Evolutionary conservation across 2,329 filamentous ascomycete species (phyloP).

Genomic region (Penicillium brasilianum): DNA sequence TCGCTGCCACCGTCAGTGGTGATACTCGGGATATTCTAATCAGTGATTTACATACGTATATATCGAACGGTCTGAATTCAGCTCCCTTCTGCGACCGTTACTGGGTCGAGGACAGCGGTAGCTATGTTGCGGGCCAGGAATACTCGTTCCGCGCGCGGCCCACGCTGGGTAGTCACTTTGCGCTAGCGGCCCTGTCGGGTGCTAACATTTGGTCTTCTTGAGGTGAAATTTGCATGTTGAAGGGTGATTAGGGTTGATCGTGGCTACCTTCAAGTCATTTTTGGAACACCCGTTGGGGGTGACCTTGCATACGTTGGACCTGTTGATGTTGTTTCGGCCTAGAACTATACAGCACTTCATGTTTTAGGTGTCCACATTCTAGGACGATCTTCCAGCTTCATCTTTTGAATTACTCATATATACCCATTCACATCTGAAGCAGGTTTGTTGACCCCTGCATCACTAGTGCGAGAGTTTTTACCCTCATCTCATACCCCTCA

Average conservation of each 20-base stretch:
- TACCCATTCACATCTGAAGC: neutral
- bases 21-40: constrained; percentile 35
- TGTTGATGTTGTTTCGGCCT: neutral
- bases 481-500: neutral
- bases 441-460: neutral
- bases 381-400: neutral
- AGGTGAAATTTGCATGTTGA: neutral
- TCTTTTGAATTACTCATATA: neutral
- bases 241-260: neutral
- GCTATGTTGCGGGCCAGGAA: constrained; percentile 29
- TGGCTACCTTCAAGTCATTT: neutral
- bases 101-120: constrained; percentile 33
- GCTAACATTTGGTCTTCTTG: constrained; percentile 24
- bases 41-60: constrained; percentile 40
- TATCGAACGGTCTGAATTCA: constrained; percentile 41
- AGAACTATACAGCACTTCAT: neutral
- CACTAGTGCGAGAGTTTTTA: neutral
- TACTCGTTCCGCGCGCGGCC: constrained; percentile 39
- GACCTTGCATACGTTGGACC: neutral
- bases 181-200: constrained; percentile 37
- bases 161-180: constrained; percentile 46
- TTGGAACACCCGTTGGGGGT: neutral
- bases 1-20: constrained; percentile 34
- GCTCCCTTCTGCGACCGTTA: constrained; percentile 47
- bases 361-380: neutral